phyloP scores from a whole-genome alignment of 805 yeast genomes.

The Ogataea ramenticola region DNA sequence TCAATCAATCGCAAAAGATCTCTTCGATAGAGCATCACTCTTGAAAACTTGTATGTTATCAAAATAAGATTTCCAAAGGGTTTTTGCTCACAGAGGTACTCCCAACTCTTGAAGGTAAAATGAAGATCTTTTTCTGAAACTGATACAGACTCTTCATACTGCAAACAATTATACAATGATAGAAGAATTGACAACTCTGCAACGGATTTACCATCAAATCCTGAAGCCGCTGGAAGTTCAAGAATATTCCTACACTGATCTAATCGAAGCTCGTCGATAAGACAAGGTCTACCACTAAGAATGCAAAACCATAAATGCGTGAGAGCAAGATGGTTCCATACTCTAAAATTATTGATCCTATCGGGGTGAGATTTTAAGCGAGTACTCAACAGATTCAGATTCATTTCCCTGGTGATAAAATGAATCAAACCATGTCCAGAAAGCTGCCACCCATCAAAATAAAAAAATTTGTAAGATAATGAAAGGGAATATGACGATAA shows the following conservation, averaged over 20 bases:
- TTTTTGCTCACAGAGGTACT: conserved; percentile 16
- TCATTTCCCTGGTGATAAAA: conserved; percentile 45
- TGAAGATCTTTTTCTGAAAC: conserved; percentile 16
- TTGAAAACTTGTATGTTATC: conserved; percentile 13
- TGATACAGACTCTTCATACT: conserved; percentile 24
- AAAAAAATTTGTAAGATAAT: conserved; percentile 41
- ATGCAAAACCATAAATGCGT: conserved; percentile 58
- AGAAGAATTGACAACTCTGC: conserved; percentile 57
- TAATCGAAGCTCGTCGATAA: conserved; percentile 52
- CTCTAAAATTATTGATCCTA: conserved; percentile 40
- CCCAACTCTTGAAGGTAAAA: conserved; percentile 18
- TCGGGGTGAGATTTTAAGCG: conserved; percentile 20
- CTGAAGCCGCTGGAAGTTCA: conserved; percentile 52
- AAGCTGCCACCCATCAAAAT: conserved; percentile 63
- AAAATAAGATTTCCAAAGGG: conserved; percentile 11
- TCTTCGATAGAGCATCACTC: conserved; percentile 18
- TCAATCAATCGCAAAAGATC: conserved; percentile 9
- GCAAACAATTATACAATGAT: conserved; percentile 54
- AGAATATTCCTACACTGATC: conserved; percentile 53
- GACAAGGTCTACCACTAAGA: conserved; percentile 60
- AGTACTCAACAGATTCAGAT: conserved; percentile 17
- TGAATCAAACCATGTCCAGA: conserved; percentile 59
- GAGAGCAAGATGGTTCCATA: conserved; percentile 65
- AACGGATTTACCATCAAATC: conserved; percentile 71
- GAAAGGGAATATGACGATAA: conserved; percentile 55